These are phyloP conservation scores for Cystobasidium sp. DNA, from an alignment of 1,284 basidiomycete genomes.

Conservation along the genomic window DNA sequence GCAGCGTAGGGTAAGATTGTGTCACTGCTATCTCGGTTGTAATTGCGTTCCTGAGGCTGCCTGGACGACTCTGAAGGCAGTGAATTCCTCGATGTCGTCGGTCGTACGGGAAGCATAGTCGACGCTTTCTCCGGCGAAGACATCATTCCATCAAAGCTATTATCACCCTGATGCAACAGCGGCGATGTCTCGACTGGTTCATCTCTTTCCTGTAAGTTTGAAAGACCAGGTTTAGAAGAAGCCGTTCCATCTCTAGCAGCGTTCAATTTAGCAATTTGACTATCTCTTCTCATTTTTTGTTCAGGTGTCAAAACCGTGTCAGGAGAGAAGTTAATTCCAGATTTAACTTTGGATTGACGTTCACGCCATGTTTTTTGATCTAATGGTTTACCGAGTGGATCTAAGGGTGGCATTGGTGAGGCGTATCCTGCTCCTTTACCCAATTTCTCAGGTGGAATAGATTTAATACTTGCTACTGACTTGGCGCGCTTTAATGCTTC, in stretches of 20 bases:
- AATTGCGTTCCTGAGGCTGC: too few species aligned
- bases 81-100: neutral
- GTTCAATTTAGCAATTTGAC: slow-evolving; percentile 33
- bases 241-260: slow-evolving; percentile 21
- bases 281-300: slow-evolving; percentile 38
- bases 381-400: slow-evolving; percentile 36
- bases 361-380: slow-evolving; percentile 42
- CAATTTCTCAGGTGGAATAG: slow-evolving; percentile 33
- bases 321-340: slow-evolving; percentile 16
- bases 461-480: slow-evolving; percentile 21
- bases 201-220: slow-evolving; percentile 25
- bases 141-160: slow-evolving; percentile 7
- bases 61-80: neutral
- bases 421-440: slow-evolving; percentile 43
- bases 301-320: slow-evolving; percentile 25
- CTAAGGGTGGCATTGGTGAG: slow-evolving; percentile 40
- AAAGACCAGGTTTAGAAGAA: slow-evolving; percentile 32
- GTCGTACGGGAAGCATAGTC: neutral
- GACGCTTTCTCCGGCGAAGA: slow-evolving; percentile 6
- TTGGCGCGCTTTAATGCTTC: slow-evolving; percentile 18
- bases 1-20: neutral
- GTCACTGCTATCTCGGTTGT: neutral
- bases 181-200: slow-evolving; percentile 20
- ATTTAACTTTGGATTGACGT: slow-evolving; percentile 8
- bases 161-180: slow-evolving; percentile 12